Evolutionary conservation across 2,329 filamentous ascomycete genomes (phyloP), one percentile per base, ranked within the genome.

Genomic region (Lecanicillium sp.): DNA sequence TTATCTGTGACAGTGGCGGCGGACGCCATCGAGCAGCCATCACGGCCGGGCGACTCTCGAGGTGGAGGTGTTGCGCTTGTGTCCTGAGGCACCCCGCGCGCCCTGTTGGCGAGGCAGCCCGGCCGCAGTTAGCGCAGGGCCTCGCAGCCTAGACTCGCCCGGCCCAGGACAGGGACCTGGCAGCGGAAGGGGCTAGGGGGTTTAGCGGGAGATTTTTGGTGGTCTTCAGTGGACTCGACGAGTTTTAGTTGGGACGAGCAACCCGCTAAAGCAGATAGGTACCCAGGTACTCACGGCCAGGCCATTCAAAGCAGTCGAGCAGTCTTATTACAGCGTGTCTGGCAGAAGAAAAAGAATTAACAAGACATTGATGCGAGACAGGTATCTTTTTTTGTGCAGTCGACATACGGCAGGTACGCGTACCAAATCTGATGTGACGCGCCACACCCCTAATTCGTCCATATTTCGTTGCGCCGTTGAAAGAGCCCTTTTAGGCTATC

Each of bases 1-100:
- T 15, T 43, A 43, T 17, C 33, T 33, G 40, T 43, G 40, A 43
- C 40, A 17, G 40, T 43, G 40, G 40, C 40, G 40, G 40, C 19
- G 40, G 27, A 14, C 29, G 24, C 40, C 26, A 20, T n/a, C n/a
- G n/a, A n/a, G n/a, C n/a, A n/a, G n/a, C n/a, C n/a, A n/a, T n/a
- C n/a, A n/a, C n/a, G n/a, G n/a, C n/a, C n/a, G n/a, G n/a, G n/a
- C n/a, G n/a, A n/a, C n/a, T n/a, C n/a, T n/a, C n/a, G n/a, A n/a
- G n/a, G n/a, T n/a, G n/a, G n/a, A n/a, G n/a, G n/a, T 35, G 29
- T 19, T 43, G 7, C 7, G 17, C 14, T 17, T 3, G 7, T 17
- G 15, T 33, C 29, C 40, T 33, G 27, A 33, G 29, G 27, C 40
- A 43, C 17, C 29, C n/a, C n/a, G n/a, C n/a, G n/a, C n/a, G n/a